Base-by-base conservation (phyloP, 495 filamentous ascomycete species). In the Xylaria intraflava region DNA sequence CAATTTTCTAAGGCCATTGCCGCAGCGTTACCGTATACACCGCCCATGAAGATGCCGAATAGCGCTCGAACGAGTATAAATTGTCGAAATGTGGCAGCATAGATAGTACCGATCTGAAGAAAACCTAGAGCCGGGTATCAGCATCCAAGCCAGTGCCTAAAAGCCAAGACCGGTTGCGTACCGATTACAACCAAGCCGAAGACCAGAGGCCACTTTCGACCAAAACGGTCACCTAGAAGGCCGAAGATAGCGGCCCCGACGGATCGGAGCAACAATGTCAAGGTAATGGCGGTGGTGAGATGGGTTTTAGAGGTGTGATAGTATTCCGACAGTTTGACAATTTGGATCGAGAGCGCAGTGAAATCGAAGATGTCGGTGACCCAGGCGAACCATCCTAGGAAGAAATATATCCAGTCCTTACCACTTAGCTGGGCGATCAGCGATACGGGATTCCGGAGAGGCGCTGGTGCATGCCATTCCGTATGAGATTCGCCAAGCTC, bases 1-100 rank as follows among this genome's bases (percentile, higher is more conserved):
- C 83, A 85, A 62, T 88, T 83, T 57, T 91, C 87, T 26, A 91
- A 69, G 0, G 85, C 87, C 85, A 88, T 90, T 24, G 85, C 85
- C 46, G 85, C 84, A n/a, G 86, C 83, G 62, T 88, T 84, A 40
- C 87, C 87, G 68, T 89, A 91, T 14, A 91, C 81, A 43, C 87
- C 87, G 20, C 87, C 87, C 87, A 90, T 91, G 46, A 87, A 86
- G 48, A 91, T 69, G n/a, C 87, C 87, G 64, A 89, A 90, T 10
- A 90, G 65, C 41, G 77, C 75, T 19, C 85, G 66, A 1, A 89
- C 86, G 27, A 78, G 85, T 30, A 90, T 66, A 64, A 90, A 90
- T 60, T 84, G 73, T 46, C 74, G 62, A 63, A 86, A 90, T 0
- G 81, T 88, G 0, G 52, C 46, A 60, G 78, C 79, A 62, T 86